Evolutionary conservation across 805 yeast species (phyloP), one percentile per base, ranked within the genome.

Genomic region (Jamesozyma gamospora): DNA sequence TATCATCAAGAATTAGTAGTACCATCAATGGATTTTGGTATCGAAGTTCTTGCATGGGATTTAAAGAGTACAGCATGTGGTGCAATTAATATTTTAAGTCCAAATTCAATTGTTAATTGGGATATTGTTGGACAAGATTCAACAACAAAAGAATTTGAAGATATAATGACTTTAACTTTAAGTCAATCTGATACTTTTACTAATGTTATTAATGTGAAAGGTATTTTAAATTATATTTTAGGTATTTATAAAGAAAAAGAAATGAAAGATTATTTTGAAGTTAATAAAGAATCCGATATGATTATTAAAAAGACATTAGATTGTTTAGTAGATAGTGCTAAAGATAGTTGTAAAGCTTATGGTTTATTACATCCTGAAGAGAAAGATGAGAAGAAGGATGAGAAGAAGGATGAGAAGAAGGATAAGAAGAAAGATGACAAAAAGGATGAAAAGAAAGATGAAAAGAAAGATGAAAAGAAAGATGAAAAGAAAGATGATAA

Each of bases 121-220:
- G 45, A 46, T 18, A 42, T 49, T 10, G 39, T 44, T 14, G 16
- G 36, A n/a, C 52, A 49, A 32, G 42, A 46, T 35, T 37, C 44
- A 2, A 31, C 32, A 31, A 47, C 49, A 4, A 39, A 43, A 31
- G 12, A 36, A 32, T 49, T 32, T 43, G 59, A 63, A 16, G 73
- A 69, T 49, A 55, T 61, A 40, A 43, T 68, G 64, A 65, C 61
- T 2, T 44, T 68, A 17, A 56, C 67, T 1, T 32, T 66, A 15
- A 64, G 67, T 41, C 69, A 67, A 42, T 56, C 70, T 0, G 70
- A 66, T 42, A 35, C 56, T 5, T 60, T 56, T 37, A 61, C 65
- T 21, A 58, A 62, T 41, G 43, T 64, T 6, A 47, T 66, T 12
- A 55, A 60, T 31, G 37, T 69, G 29, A 56, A 50, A 31, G 69